Percentiles rank a stretch among this genome's conserved stretches.
Evolutionary conservation across 2,329 filamentous ascomycete genomes (phyloP).

Genomic region (Fusarium palustre): DNA sequence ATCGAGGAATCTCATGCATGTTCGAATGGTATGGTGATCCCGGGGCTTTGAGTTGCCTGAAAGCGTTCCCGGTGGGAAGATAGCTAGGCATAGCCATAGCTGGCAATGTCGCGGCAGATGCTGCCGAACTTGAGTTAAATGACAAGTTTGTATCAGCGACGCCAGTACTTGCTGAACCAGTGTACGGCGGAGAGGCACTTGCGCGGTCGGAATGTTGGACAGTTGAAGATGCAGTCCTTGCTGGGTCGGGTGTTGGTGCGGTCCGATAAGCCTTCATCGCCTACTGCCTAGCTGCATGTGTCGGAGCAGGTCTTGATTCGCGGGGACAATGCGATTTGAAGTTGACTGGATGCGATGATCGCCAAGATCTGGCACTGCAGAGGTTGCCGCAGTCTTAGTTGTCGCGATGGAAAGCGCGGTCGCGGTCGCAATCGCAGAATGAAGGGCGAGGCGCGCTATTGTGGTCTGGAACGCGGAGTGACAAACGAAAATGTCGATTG

Average conservation of each 20-base stretch:
- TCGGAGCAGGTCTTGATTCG: conserved; percentile 41
- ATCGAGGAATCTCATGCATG: conserved; percentile 56
- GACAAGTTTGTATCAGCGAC: conserved; percentile 8
- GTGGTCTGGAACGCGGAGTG: not conserved
- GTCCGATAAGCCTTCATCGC: conserved; percentile 46
- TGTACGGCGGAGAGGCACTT: conserved; percentile 49
- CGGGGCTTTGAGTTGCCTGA: conserved; percentile 50
- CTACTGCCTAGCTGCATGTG: conserved; percentile 47
- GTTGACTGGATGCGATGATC: conserved; percentile 41
- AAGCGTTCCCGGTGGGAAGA: conserved; percentile 49
- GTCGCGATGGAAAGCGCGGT: conserved; percentile 32
- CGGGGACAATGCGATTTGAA: conserved; percentile 26
- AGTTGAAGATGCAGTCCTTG: conserved; percentile 44
- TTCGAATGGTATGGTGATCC: conserved; percentile 52
- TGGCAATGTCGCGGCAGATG: conserved; percentile 13
- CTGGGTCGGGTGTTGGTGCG: conserved; percentile 40
- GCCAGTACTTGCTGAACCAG: conserved; percentile 32
- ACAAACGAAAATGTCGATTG: not conserved
- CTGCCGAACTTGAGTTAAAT: conserved; percentile 5
- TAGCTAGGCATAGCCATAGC: conserved; percentile 61
- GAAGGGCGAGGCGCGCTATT: not conserved
- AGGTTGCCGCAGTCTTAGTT: conserved; percentile 31
- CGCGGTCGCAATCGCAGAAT: conserved; percentile 13
- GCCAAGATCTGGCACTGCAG: conserved; percentile 26
- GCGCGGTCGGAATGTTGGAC: conserved; percentile 48